These are phyloP conservation scores for Cetradonia linearis DNA, from an alignment of 495 filamentous ascomycete species.

Conservation along the genomic window DNA sequence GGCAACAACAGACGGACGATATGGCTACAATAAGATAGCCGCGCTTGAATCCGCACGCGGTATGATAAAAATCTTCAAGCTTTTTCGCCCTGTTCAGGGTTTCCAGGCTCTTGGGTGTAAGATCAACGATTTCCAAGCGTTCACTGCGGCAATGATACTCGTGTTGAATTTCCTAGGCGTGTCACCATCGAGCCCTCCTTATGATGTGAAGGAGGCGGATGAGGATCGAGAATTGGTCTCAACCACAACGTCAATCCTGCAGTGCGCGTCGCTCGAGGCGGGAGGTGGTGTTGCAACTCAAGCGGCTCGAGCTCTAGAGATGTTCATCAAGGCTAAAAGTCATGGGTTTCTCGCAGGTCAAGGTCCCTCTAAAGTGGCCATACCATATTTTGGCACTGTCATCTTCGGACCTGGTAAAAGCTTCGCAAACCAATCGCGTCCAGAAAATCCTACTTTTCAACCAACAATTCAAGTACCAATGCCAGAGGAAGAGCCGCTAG, in stretches of 20 bases:
- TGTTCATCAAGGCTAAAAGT: slow-evolving; percentile 25
- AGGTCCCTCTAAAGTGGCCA: slow-evolving; percentile 30
- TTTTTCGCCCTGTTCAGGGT: slow-evolving; percentile 31
- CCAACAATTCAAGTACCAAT: slow-evolving; percentile 5
- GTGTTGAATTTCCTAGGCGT: slow-evolving; percentile 38
- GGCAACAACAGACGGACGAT: slow-evolving; percentile 34
- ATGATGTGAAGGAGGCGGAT: slow-evolving; percentile 31
- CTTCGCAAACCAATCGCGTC: slow-evolving; percentile 7
- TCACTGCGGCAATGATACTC: slow-evolving; percentile 42
- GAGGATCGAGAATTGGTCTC: slow-evolving; percentile 39
- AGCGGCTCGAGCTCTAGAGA: slow-evolving; percentile 37
- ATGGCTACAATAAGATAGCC: slow-evolving; percentile 32
- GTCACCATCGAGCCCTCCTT: slow-evolving; percentile 20
- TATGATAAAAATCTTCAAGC: slow-evolving; percentile 35
- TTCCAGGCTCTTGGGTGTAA: slow-evolving; percentile 40
- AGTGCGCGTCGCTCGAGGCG: slow-evolving; percentile 31
- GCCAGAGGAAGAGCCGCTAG: slow-evolving; percentile 4
- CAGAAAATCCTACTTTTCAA: background rate
- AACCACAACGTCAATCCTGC: slow-evolving; percentile 34
- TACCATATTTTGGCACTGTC: slow-evolving; percentile 40
- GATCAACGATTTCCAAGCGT: slow-evolving; percentile 45
- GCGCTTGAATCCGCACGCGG: slow-evolving; percentile 42
- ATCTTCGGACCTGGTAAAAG: slow-evolving; percentile 31
- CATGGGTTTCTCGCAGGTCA: background rate
- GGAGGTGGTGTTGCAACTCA: slow-evolving; percentile 42